Percentiles rank a stretch among this genome's conserved stretches.
These are phyloP conservation scores for Fusarium verticillioides DNA, from an alignment of 2,329 filamentous ascomycete species.

Conservation along the genomic window DNA sequence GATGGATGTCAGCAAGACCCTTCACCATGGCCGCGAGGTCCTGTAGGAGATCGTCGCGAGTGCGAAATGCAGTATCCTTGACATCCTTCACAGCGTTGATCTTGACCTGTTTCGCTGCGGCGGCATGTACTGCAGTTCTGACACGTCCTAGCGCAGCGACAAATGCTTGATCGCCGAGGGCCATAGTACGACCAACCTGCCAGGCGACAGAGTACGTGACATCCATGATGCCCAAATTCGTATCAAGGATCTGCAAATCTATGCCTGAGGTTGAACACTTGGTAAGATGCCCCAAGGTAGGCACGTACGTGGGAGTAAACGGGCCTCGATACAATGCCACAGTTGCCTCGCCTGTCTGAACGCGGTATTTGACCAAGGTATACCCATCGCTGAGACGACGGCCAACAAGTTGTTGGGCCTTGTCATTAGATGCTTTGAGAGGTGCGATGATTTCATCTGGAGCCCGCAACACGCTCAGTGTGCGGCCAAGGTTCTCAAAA, in stretches of 20 bases:
- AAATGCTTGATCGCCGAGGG: conserved; percentile 50
- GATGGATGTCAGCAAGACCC: not conserved
- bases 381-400: conserved; percentile 53
- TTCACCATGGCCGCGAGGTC: not conserved
- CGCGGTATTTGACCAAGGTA: conserved; percentile 40
- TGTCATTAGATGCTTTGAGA: not conserved
- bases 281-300: not conserved
- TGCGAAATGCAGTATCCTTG: not conserved
- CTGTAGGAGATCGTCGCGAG: not conserved
- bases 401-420: not conserved
- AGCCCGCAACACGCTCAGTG: conserved; percentile 16
- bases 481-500: conserved; percentile 43
- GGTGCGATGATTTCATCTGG: conserved; percentile 1
- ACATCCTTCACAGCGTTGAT: not conserved
- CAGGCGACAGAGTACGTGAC: conserved; percentile 57
- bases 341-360: conserved; percentile 1
- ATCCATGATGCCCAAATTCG: conserved; percentile 54
- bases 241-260: conserved; percentile 55
- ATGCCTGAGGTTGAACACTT: conserved; percentile 48
- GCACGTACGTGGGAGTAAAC: not conserved
- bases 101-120: not conserved
- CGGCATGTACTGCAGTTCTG: not conserved
- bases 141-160: conserved; percentile 40
- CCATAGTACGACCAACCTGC: conserved; percentile 55
- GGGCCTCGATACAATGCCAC: not conserved